Evolutionary conservation across 129 eudicot genomes (phyloP).

Genomic region (Chrysanthemum makinoi): DNA sequence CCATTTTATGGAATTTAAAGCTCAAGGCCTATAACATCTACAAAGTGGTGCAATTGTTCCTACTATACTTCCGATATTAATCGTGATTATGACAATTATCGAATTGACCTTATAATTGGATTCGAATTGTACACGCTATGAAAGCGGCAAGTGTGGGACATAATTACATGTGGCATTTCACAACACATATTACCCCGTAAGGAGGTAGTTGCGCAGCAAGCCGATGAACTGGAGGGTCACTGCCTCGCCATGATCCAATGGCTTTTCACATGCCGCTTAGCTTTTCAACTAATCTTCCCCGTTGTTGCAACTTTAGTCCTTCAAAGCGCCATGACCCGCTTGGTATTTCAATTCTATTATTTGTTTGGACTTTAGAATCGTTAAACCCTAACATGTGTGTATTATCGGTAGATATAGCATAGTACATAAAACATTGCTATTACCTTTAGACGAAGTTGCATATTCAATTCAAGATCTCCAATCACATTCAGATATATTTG

Average conservation of each 20-base stretch:
- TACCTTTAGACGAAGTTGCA: too few relatives aligned
- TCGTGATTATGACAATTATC: conserved; percentile 6
- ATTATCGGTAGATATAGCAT: conserved; percentile 7
- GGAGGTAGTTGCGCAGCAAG: conserved; percentile 15
- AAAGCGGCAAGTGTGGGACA: too few relatives aligned
- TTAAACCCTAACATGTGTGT: conserved; percentile 17
- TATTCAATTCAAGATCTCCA: too few relatives aligned
- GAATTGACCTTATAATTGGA: conserved; percentile 23
- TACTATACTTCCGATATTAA: not conserved
- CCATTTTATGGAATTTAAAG: conserved; percentile 8
- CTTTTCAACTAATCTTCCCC: not conserved
- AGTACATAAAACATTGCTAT: not conserved
- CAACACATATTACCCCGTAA: conserved; percentile 13
- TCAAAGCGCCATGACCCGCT: not conserved
- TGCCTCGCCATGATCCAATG: conserved; percentile 28
- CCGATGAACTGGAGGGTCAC: conserved; percentile 31
- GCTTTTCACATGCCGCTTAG: conserved; percentile 12
- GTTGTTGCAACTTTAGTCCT: not conserved
- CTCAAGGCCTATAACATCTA: conserved; percentile 27
- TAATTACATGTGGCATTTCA: too few relatives aligned
- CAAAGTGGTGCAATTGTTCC: conserved; percentile 11
- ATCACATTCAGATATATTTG: not conserved
- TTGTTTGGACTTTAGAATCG: conserved; percentile 9
- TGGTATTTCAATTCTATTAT: conserved; percentile 13
- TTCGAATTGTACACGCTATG: too few relatives aligned